Evolutionary conservation across 2,329 filamentous ascomycete genomes (phyloP).

Genomic region (Aspergillus calidoustus): DNA sequence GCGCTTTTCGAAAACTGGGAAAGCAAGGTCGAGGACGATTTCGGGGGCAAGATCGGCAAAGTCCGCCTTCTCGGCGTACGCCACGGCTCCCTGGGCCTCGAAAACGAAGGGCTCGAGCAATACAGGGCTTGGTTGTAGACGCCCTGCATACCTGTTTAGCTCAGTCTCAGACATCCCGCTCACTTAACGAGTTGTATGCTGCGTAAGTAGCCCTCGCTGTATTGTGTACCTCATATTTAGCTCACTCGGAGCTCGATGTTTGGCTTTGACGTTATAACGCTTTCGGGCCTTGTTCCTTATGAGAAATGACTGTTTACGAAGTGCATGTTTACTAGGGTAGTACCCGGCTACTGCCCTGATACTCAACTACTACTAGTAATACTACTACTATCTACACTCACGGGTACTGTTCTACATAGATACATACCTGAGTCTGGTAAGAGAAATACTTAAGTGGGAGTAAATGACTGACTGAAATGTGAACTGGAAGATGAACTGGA

Average conservation of each 20-base stretch:
- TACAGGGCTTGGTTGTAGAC: slow-evolving; percentile 42
- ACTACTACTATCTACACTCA: no score
- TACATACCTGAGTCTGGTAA: no score
- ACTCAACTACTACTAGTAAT: no score
- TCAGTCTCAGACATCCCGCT: no score
- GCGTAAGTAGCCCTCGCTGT: background rate
- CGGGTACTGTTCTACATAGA: no score
- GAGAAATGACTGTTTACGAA: slow-evolving; percentile 5
- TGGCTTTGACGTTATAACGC: background rate
- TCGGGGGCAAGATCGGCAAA: slow-evolving; percentile 50
- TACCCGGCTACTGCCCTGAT: no score
- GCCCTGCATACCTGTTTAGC: background rate
- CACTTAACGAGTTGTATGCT: background rate
- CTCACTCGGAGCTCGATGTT: background rate
- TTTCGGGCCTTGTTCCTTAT: background rate
- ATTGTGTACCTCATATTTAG: background rate
- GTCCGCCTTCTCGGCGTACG: slow-evolving; percentile 51
- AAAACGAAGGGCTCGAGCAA: slow-evolving; percentile 44
- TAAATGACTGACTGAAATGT: no score
- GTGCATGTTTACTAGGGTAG: slow-evolving; percentile 1
- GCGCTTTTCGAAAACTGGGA: slow-evolving; percentile 70
- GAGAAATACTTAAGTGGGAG: no score
- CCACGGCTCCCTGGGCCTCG: slow-evolving; percentile 52
- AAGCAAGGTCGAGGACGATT: slow-evolving; percentile 48
- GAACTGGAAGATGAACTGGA: no score